A percentile compares a stretch with the other conserved stretches of the same genome.
These are phyloP conservation scores for Leccinum variabile DNA, from an alignment of 1,284 basidiomycete species.

Conservation along the genomic window DNA sequence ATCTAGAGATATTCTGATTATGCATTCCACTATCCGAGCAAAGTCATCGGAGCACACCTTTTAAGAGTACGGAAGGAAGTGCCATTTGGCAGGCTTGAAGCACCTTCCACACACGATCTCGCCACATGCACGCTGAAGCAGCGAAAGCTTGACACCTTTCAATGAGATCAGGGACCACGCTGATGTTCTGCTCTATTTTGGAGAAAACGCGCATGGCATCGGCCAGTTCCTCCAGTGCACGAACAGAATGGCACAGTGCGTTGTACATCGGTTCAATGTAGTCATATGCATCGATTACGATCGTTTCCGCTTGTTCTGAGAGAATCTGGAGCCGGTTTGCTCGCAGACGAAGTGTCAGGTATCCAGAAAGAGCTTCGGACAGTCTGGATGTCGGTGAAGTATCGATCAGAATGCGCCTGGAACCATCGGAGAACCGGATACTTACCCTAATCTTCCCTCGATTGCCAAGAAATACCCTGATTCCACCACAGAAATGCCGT, in stretches of 20 bases:
- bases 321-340: conserved; percentile 24
- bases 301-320: conserved; percentile 23
- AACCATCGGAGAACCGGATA: neutral
- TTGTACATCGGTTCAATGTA: conserved; percentile 29
- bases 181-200: conserved; percentile 33
- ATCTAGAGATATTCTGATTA: conserved; percentile 16
- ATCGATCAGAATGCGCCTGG: conserved; percentile 2
- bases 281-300: conserved; percentile 17
- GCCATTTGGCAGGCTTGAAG: conserved; percentile 21
- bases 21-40: neutral
- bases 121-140: conserved; percentile 21
- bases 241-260: conserved; percentile 32
- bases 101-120: conserved; percentile 30
- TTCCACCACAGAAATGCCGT: conserved; percentile 80
- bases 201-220: conserved; percentile 38
- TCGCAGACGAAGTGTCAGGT: conserved; percentile 18
- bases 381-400: conserved; percentile 37
- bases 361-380: conserved; percentile 29
- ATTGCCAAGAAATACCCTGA: conserved; percentile 71
- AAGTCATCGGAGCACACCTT: conserved; percentile 28
- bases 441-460: conserved; percentile 48
- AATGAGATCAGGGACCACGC: conserved; percentile 32
- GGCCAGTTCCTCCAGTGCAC: conserved; percentile 43
- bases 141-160: conserved; percentile 28
- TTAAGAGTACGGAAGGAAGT: conserved; percentile 33